These are phyloP conservation scores for Penicillium sp. DNA, from an alignment of 2,329 filamentous ascomycete genomes.

Conservation along the genomic window DNA sequence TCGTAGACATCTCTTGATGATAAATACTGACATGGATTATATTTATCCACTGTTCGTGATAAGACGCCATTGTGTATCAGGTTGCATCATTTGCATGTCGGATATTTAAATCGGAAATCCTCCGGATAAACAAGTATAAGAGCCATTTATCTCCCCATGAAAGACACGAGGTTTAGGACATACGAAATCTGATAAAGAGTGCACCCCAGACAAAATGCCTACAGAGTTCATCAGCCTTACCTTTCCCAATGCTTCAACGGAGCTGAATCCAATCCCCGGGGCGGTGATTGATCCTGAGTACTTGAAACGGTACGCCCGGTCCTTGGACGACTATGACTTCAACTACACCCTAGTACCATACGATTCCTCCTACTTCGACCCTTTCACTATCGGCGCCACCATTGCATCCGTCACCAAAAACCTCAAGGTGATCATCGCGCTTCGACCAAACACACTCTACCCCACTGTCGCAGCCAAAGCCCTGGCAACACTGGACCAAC, in stretches of 20 bases:
- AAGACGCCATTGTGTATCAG: constrained; percentile 7
- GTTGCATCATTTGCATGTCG: constrained; percentile 1
- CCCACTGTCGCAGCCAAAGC: constrained; percentile 64
- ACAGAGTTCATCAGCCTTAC: constrained; percentile 62
- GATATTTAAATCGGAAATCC: background rate
- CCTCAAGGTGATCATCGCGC: constrained; percentile 62
- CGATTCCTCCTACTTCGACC: constrained; percentile 56
- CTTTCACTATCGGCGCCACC: constrained; percentile 61
- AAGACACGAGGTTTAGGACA: background rate
- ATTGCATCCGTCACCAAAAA: constrained; percentile 60
- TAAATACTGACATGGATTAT: background rate
- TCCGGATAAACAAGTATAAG: background rate
- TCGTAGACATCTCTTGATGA: background rate
- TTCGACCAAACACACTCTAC: constrained; percentile 63
- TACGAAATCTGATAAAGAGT: background rate
- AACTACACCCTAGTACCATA: constrained; percentile 65
- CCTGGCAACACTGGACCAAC: constrained; percentile 62
- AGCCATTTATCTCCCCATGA: background rate
- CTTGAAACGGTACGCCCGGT: constrained; percentile 18
- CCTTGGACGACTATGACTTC: constrained; percentile 55
- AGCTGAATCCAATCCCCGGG: constrained; percentile 55
- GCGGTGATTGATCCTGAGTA: constrained; percentile 50
- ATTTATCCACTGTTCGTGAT: background rate
- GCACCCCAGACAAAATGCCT: constrained; percentile 20
- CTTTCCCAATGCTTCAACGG: constrained; percentile 59